These are phyloP conservation scores for Aulographum hederae DNA, from an alignment of 2,329 filamentous ascomycete genomes.

Conservation along the genomic window DNA sequence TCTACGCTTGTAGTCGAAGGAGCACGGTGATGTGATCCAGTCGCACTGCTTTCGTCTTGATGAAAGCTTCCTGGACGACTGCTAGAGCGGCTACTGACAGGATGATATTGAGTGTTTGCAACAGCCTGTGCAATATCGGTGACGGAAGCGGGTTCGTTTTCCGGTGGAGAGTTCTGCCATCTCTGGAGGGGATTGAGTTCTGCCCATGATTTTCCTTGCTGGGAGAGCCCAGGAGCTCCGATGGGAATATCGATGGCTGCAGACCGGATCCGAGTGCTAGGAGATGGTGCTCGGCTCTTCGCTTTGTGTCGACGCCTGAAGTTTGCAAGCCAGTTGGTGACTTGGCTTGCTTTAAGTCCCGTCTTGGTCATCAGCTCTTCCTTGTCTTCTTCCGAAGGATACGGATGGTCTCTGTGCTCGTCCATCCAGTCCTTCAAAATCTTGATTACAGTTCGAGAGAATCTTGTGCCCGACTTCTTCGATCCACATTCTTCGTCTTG, in stretches of 20 bases:
- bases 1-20: slow-evolving; percentile 36
- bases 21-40: slow-evolving; percentile 22
- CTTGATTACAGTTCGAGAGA: slow-evolving; percentile 64
- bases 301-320: slow-evolving; percentile 69
- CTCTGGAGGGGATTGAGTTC: slow-evolving; percentile 47
- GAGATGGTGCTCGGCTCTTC: slow-evolving; percentile 48
- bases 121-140: slow-evolving; percentile 46
- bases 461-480: slow-evolving; percentile 51
- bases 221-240: slow-evolving; percentile 11
- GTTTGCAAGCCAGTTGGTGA: slow-evolving; percentile 86
- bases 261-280: slow-evolving; percentile 25
- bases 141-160: slow-evolving; percentile 48
- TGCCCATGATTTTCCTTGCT: slow-evolving; percentile 34
- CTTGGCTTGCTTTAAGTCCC: slow-evolving; percentile 65
- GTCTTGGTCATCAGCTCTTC: slow-evolving; percentile 61
- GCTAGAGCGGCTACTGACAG: slow-evolving; percentile 19
- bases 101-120: slow-evolving; percentile 16
- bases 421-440: slow-evolving; percentile 73
- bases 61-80: too few relatives aligned
- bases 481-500: slow-evolving; percentile 11
- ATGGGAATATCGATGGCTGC: slow-evolving; percentile 46
- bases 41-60: slow-evolving; percentile 14
- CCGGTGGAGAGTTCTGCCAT: slow-evolving; percentile 51
- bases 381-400: slow-evolving; percentile 76
- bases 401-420: slow-evolving; percentile 64